phyloP scores from a whole-genome alignment of 768 basidiomycete species.

The Lactarius trivialis region DNA sequence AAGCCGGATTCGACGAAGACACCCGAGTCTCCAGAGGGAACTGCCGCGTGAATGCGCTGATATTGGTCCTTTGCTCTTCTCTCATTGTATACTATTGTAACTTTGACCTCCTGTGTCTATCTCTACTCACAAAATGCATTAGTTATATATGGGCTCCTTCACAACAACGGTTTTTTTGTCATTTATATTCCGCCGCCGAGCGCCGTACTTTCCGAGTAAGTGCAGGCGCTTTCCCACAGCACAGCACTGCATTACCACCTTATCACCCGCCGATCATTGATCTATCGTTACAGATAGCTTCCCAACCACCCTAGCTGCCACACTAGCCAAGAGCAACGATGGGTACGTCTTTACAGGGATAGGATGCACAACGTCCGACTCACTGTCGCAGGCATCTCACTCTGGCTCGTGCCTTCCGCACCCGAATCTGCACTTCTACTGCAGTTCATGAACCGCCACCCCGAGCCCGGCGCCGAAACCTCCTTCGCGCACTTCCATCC shows the following conservation, averaged over 20 bases:
- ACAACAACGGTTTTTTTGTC: too few species aligned
- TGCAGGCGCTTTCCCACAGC: too few species aligned
- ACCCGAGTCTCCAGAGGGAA: neutral
- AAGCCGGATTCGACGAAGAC: constrained; percentile 15
- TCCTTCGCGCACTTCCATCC: constrained; percentile 57
- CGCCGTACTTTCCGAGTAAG: too few species aligned
- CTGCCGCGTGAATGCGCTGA: constrained; percentile 3
- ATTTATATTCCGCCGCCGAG: too few species aligned
- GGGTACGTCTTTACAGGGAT: constrained; percentile 6
- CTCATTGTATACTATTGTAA: constrained; percentile 13
- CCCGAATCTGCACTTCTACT: constrained; percentile 39
- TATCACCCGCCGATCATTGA: neutral
- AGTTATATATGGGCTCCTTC: too few species aligned
- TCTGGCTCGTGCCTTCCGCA: constrained; percentile 66
- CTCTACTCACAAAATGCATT: neutral
- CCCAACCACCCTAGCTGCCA: too few species aligned
- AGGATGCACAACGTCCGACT: neutral
- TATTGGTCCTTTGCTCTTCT: neutral
- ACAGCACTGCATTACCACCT: too few species aligned
- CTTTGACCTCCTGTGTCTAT: neutral
- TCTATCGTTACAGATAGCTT: neutral
- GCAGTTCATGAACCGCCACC: constrained; percentile 40
- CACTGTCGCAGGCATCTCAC: constrained; percentile 40
- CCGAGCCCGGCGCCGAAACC: constrained; percentile 31
- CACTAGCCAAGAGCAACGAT: neutral